These are phyloP conservation scores for Rhizopogon salebrosus DNA, from an alignment of 768 basidiomycete species.

Conservation along the genomic window DNA sequence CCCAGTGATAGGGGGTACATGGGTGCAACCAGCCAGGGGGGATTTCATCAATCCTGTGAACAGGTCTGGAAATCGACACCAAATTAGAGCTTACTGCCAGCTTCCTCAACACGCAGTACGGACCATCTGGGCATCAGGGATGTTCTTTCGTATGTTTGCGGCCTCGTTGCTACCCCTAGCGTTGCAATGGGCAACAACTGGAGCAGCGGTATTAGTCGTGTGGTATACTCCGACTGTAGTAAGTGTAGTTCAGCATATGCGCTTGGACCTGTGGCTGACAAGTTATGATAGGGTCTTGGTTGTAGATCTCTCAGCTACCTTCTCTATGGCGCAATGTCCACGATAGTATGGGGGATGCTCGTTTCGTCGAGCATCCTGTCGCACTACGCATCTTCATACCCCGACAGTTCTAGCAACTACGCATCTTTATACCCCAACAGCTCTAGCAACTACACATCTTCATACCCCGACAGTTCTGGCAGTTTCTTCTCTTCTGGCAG, in stretches of 20 bases:
- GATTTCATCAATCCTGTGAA: slow-evolving; percentile 2
- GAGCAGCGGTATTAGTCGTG: slow-evolving; percentile 19
- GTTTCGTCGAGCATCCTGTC: slow-evolving; percentile 23
- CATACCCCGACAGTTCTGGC: not conserved
- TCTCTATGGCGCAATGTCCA: slow-evolving; percentile 24
- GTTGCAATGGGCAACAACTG: slow-evolving; percentile 24
- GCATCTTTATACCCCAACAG: not conserved
- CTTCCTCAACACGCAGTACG: slow-evolving; percentile 1
- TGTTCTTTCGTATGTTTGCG: slow-evolving; percentile 13
- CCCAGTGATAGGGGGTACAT: slow-evolving; percentile 4
- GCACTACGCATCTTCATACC: slow-evolving; percentile 11
- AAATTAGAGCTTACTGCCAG: slow-evolving; percentile 13
- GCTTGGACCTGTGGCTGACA: not conserved
- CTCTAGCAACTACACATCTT: too few relatives aligned
- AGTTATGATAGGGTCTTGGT: slow-evolving; percentile 21
- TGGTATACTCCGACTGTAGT: slow-evolving; percentile 22
- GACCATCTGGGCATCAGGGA: slow-evolving; percentile 13
- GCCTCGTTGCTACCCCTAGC: slow-evolving; percentile 17
- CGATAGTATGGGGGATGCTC: slow-evolving; percentile 24
- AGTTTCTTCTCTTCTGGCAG: not conserved
- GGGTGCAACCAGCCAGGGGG: slow-evolving; percentile 1
- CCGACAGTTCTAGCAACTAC: too few relatives aligned
- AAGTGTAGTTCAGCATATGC: not conserved
- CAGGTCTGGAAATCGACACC: slow-evolving; percentile 4
- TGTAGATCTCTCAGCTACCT: slow-evolving; percentile 30